Conservation (phyloP, 2,329 filamentous ascomycete genomes). For the Taxawa tesnikishii region DNA sequence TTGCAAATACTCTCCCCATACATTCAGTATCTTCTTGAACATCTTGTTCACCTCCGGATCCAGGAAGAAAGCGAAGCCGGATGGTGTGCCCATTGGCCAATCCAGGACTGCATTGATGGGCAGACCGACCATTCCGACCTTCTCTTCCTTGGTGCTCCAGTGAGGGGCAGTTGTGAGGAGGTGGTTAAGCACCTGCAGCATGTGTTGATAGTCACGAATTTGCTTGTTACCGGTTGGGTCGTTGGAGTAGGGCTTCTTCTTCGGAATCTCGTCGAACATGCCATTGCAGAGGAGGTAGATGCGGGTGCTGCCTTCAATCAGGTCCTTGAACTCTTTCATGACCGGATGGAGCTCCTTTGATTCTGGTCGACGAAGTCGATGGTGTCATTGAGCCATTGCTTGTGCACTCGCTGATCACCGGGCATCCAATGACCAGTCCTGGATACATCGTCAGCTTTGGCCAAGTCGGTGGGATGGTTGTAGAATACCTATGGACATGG, state of each 20-base stretch:
- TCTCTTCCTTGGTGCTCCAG: conserved; percentile 25
- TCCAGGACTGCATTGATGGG: conserved; percentile 42
- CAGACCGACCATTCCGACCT: conserved; percentile 7
- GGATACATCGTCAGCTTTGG: not conserved
- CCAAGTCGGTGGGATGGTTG: not conserved
- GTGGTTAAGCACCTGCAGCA: conserved; percentile 55
- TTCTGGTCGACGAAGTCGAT: conserved; percentile 43
- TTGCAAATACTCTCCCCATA: conserved; percentile 29
- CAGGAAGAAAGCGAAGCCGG: conserved; percentile 43
- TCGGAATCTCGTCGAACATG: conserved; percentile 54
- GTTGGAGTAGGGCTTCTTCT: conserved; percentile 44
- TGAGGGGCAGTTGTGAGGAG: conserved; percentile 26
- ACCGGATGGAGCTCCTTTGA: conserved; percentile 43
- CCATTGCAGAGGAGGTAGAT: conserved; percentile 54
- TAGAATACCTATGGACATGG: conserved; percentile 26
- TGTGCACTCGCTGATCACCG: conserved; percentile 48
- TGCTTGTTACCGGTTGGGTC: conserved; percentile 52
- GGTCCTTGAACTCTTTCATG: conserved; percentile 49
- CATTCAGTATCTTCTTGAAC: conserved; percentile 39
- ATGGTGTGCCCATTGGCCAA: conserved; percentile 46
- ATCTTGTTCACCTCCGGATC: conserved; percentile 39
- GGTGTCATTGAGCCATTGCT: conserved; percentile 48
- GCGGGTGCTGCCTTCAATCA: conserved; percentile 53
- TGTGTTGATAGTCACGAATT: conserved; percentile 53
- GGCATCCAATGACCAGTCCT: conserved; percentile 52